Evolutionary conservation across 2,329 filamentous ascomycete species (phyloP), one percentile per base, ranked within the genome.

Genomic region (Fusarium ambrosium): DNA sequence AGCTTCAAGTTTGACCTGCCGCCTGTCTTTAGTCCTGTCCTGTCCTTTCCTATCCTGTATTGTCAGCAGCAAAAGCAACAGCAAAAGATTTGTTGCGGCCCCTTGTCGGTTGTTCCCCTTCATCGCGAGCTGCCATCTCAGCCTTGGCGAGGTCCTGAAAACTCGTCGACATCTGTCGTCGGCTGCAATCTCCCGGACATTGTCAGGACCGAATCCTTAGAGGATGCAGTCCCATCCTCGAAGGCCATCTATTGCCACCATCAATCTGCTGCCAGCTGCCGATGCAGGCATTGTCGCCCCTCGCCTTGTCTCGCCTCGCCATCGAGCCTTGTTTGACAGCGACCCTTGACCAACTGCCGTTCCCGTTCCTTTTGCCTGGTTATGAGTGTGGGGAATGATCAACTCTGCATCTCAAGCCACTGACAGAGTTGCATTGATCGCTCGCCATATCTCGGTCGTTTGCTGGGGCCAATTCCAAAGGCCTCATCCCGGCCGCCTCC

Each of bases 21-120:
- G 62, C 62, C 59, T 63, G 61, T 55, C 45, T 11, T 51, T 27
- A 51, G 45, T 43, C 39, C 39, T 43, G 45, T 41, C 39, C 39
- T 41, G 32, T 14, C 32, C 34, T 36, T 6, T 36, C 37, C 37
- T 27, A 18, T 13, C 4, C 34, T 20, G 37, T 48, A 9, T 4
- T 20, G 13, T 32, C 48, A 56, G 62, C 36, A 62, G 48, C 65
- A 74, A 70, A 73, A 74, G 69, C 62, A 75, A 67, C 62, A 41
- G 37, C 16, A 51, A 18, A 24, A 51, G 45, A 51, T 51, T 27
- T 51, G 45, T 43, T 24, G 11, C 27, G 18, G 27, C 18, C 51
- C 51, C 51, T 55, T 55, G 51, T 55, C 51, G 27, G 51, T 55
- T 55, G n/a, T 32, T 55, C 18, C 14, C 27, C 18, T 20, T n/a